Percentiles rank a stretch among this genome's conserved stretches.
phyloP scores from a whole-genome alignment of 78 protist species.

The Planoprotostelium fungivorum region DNA sequence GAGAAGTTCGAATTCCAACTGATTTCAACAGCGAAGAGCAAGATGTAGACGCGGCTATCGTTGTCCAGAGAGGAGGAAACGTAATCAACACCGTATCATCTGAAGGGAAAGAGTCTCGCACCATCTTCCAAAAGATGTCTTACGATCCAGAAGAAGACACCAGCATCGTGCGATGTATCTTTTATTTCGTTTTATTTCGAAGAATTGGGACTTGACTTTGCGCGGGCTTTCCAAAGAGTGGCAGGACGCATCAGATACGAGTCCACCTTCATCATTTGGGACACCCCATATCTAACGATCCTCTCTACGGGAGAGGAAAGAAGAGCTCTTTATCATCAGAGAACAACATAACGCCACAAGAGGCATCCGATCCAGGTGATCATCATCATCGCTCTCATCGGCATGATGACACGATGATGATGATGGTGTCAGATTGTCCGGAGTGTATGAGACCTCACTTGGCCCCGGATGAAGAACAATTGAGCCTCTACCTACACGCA shows the following conservation, averaged over 20 bases:
- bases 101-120: slow-evolving; percentile 34
- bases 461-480: slow-evolving; percentile 7
- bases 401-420: neutral
- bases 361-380: neutral
- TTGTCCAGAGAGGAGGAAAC: slow-evolving; percentile 11
- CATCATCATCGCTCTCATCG: too few species aligned
- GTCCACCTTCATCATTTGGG: slow-evolving; percentile 75
- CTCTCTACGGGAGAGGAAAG: slow-evolving; percentile 32
- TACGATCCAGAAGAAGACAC: slow-evolving; percentile 25
- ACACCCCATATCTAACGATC: slow-evolving; percentile 81
- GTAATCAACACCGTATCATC: slow-evolving; percentile 24
- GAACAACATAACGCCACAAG: neutral
- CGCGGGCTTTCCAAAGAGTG: slow-evolving; percentile 69
- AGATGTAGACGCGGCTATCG: slow-evolving; percentile 39
- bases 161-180: slow-evolving; percentile 16
- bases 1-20: neutral
- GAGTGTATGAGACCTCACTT: slow-evolving; percentile 41
- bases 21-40: neutral
- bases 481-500: slow-evolving; percentile 55
- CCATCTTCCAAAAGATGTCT: slow-evolving; percentile 10
- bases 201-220: neutral
- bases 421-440: slow-evolving; percentile 24
- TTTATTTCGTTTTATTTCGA: neutral
- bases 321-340: neutral
- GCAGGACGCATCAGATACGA: slow-evolving; percentile 89